Conservation (phyloP, 768 basidiomycete genomes). For the Thelephora aurantiotincta region DNA sequence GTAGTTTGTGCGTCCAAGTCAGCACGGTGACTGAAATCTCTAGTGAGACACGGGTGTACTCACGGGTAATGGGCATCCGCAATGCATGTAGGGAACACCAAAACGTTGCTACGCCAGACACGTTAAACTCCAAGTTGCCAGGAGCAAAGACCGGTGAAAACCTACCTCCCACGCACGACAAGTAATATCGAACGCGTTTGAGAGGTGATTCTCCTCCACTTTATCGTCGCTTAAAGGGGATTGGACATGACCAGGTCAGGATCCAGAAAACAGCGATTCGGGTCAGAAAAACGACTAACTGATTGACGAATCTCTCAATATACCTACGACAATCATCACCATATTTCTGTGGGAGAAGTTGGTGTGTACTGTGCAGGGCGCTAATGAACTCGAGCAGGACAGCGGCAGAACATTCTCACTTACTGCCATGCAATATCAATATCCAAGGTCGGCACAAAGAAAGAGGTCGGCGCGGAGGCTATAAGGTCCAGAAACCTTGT, state of each 20-base stretch:
- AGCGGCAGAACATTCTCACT: too few species aligned
- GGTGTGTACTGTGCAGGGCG: constrained; percentile 29
- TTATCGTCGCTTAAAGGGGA: constrained; percentile 28
- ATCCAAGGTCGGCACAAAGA: constrained; percentile 50
- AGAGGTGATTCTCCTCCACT: constrained; percentile 30
- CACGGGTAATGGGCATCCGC: constrained; percentile 37
- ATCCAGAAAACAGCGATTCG: too few species aligned
- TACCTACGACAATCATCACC: constrained; percentile 25
- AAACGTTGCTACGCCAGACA: constrained; percentile 25
- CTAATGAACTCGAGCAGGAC: too few species aligned
- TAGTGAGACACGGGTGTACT: not conserved
- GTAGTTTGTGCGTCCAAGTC: too few species aligned
- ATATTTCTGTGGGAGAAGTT: constrained; percentile 37
- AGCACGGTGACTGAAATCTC: not conserved
- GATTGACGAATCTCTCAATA: constrained; percentile 35
- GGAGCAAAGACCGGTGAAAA: not conserved
- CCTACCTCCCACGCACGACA: constrained; percentile 33
- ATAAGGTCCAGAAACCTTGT: constrained; percentile 42
- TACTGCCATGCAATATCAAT: constrained; percentile 66
- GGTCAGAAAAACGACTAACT: constrained; percentile 25
- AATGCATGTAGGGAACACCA: constrained; percentile 37
- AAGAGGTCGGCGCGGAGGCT: constrained; percentile 23
- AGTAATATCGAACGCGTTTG: constrained; percentile 33
- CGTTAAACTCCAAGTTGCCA: not conserved
- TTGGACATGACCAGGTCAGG: not conserved